Evolutionary conservation across 2,329 filamentous ascomycete genomes (phyloP).

Genomic region (Dactylellina leptospora): DNA sequence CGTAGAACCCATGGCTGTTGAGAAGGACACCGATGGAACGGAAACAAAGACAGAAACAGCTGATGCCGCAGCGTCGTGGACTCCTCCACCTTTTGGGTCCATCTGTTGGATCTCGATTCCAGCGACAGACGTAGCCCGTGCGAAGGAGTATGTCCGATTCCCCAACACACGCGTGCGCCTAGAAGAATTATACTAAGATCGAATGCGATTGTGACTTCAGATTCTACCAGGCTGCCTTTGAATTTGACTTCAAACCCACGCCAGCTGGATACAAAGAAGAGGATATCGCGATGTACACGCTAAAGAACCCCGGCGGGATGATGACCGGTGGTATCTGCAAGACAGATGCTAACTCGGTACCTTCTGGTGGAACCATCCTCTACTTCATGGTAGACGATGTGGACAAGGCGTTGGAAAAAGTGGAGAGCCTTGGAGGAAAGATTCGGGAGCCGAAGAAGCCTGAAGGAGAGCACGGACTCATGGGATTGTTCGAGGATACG

Average conservation of each 20-base stretch:
- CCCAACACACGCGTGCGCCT: background rate
- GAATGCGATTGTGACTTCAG: conserved; percentile 5
- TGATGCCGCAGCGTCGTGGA: conserved; percentile 33
- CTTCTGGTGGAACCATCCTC: conserved; percentile 28
- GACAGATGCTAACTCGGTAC: conserved; percentile 27
- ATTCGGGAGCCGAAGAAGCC: conserved; percentile 42
- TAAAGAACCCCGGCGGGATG: conserved; percentile 19
- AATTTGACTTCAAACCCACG: conserved; percentile 34
- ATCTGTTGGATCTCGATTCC: conserved; percentile 50
- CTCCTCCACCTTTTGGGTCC: conserved; percentile 42
- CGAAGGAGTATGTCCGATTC: conserved; percentile 33
- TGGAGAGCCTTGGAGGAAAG: conserved; percentile 33
- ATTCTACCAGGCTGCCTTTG: conserved; percentile 38
- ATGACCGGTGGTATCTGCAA: conserved; percentile 41
- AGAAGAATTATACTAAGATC: background rate
- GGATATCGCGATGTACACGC: conserved; percentile 40
- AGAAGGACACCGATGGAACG: conserved; percentile 38
- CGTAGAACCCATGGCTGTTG: conserved; percentile 13
- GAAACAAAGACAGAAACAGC: conserved; percentile 35
- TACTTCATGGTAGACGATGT: conserved; percentile 51
- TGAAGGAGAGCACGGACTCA: conserved; percentile 40
- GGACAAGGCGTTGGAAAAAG: conserved; percentile 39
- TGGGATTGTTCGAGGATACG: conserved; percentile 50
- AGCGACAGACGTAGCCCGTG: conserved; percentile 29
- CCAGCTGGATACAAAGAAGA: conserved; percentile 41